Evolutionary conservation across 1,284 basidiomycete genomes (phyloP).

Genomic region (Trametes sp.): DNA sequence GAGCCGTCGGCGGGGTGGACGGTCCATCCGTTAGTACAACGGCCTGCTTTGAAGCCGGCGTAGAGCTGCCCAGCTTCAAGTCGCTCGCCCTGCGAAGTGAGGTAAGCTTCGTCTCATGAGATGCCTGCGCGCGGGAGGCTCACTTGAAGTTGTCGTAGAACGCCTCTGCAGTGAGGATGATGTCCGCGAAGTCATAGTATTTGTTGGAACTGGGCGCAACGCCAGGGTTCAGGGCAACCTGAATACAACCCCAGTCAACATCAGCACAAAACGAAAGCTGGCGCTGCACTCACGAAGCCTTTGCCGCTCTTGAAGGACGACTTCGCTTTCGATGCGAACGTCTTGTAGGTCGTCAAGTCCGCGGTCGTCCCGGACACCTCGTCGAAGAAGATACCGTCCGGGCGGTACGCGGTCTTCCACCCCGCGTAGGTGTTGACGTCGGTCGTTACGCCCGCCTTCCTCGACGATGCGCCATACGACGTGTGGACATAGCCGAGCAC

Average conservation of each 20-base stretch:
- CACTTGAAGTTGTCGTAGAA: constrained; percentile 36
- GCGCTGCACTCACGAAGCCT: constrained; percentile 23
- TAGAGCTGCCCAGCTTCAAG: constrained; percentile 29
- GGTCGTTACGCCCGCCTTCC: constrained; percentile 30
- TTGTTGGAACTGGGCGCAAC: constrained; percentile 15
- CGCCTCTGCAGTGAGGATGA: constrained; percentile 36
- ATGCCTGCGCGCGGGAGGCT: not conserved
- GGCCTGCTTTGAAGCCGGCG: constrained; percentile 37
- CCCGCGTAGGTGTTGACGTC: constrained; percentile 46
- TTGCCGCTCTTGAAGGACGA: constrained; percentile 18
- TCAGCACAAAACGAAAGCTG: not conserved
- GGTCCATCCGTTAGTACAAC: constrained; percentile 38
- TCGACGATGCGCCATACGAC: constrained; percentile 29
- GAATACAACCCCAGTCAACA: not conserved
- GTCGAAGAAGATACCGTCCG: constrained; percentile 50
- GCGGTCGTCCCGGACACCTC: constrained; percentile 34
- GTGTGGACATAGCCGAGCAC: constrained; percentile 48
- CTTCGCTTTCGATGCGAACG: constrained; percentile 25
- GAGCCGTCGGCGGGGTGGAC: constrained; percentile 43
- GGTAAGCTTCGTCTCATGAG: not conserved
- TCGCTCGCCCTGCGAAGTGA: constrained; percentile 21
- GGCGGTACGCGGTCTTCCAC: constrained; percentile 42
- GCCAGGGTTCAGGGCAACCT: constrained; percentile 39
- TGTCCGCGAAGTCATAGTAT: constrained; percentile 37
- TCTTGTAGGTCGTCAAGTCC: constrained; percentile 29